Base-by-base conservation (phyloP, 2,329 filamentous ascomycete species). In the Colletotrichum sp. region DNA sequence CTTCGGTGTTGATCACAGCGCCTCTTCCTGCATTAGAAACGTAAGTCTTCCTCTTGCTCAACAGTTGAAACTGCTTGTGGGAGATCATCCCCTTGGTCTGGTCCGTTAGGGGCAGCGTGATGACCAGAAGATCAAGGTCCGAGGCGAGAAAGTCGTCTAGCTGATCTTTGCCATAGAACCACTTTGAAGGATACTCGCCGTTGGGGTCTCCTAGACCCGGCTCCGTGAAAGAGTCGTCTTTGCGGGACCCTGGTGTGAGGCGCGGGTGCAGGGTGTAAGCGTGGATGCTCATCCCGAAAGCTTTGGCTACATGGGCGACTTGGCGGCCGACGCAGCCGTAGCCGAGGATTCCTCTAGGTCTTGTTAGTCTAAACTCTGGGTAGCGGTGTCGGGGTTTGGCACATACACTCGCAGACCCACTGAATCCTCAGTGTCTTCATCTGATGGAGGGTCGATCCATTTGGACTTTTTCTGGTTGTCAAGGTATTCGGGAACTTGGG, bases 241-340 rank as follows among this genome's bases (percentile, higher is more conserved):
- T 86, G 56, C 89, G 90, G 2, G 92, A 93, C 70, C 92, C 92
- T 0, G 92, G 89, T 0, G 94, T 95, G 10, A 86, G 82, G n/a
- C 93, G 92, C 1, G 93, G 90, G 25, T 91, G 91, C 0, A 94
- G 92, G 0, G 94, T 96, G 85, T 94, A 96, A 1, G 94, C 94
- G 80, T 95, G 88, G 1, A 96, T 90, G 32, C 91, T 88, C 89
- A 95, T 93, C n/a, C 94, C 94, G 79, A 95, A 83, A 4, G 93
- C 92, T 15, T 87, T 87, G 13, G 90, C 90, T 5, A 95, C 88
- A 9, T 88, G 87, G 5, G 89, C 90, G 7, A 85, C 85, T 73
- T 91, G 89, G 1, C 89, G 85, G 9, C 89, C 89, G 69, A 91
- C 90, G 69, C 84, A 85, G 16, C 89, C 89, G 76, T 91, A 91